A percentile compares a stretch with the other conserved stretches of the same genome.
phyloP scores from a whole-genome alignment of 495 filamentous ascomycete genomes.

The Penicillium paradoxum region DNA sequence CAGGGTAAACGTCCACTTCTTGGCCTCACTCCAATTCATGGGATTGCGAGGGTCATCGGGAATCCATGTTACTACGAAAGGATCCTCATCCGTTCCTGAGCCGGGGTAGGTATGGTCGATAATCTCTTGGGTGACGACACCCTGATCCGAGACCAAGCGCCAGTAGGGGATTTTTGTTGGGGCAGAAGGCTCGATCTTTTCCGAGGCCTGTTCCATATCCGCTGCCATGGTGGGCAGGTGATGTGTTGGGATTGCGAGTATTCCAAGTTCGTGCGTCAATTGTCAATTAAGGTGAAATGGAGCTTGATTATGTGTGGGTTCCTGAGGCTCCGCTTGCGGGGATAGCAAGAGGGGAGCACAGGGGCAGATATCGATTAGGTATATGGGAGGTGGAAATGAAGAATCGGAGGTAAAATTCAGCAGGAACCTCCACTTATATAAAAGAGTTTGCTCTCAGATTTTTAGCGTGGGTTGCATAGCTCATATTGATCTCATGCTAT shows the following conservation, averaged over 20 bases:
- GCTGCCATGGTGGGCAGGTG: conserved; percentile 27
- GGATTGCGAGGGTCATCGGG: conserved; percentile 68
- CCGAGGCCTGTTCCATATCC: conserved; percentile 20
- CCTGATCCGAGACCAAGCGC: conserved; percentile 48
- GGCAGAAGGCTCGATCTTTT: conserved; percentile 27
- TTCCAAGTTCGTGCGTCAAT: not conserved
- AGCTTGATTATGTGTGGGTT: not conserved
- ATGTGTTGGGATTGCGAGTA: not conserved
- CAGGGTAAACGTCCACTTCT: conserved; percentile 69
- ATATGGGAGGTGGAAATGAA: not conserved
- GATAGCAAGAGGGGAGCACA: not conserved
- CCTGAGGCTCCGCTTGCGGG: conserved; percentile 1
- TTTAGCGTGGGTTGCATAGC: not conserved
- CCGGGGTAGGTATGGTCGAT: conserved; percentile 59
- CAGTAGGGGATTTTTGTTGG: conserved; percentile 40
- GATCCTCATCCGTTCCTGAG: conserved; percentile 66
- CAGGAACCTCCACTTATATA: not conserved
- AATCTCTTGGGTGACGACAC: conserved; percentile 51
- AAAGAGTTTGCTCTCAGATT: not conserved
- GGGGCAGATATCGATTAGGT: not conserved
- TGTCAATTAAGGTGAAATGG: not conserved
- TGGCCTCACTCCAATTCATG: conserved; percentile 52
- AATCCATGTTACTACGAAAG: conserved; percentile 70
- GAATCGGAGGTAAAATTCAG: not conserved
- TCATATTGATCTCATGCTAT: not conserved